Percentiles rank a stretch among this genome's conserved stretches.
phyloP scores from a whole-genome alignment of 768 basidiomycete genomes.

The Russula griseocarnosa region DNA sequence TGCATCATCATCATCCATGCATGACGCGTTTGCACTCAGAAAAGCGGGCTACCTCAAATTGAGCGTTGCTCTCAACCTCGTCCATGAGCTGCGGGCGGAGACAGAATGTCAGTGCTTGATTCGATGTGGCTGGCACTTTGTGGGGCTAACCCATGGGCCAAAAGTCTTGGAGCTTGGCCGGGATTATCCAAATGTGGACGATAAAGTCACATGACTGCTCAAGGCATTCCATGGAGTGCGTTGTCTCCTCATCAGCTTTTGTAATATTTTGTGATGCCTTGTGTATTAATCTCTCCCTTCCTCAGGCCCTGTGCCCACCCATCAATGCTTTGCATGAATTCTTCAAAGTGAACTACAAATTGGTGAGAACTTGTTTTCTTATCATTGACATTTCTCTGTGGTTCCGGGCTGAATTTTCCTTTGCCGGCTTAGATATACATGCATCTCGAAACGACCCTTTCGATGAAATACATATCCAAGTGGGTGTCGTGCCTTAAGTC shows the following conservation, averaged over 20 bases:
- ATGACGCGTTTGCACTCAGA: slow-evolving; percentile 76
- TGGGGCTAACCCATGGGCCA: slow-evolving; percentile 12
- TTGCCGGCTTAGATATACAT: slow-evolving; percentile 6
- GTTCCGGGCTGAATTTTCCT: background rate
- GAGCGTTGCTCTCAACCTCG: slow-evolving; percentile 70
- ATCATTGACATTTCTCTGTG: background rate
- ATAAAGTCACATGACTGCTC: slow-evolving; percentile 47
- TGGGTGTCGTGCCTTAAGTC: background rate
- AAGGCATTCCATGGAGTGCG: slow-evolving; percentile 59
- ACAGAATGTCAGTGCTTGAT: slow-evolving; percentile 56
- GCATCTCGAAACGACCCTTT: slow-evolving; percentile 24
- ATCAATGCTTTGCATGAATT: slow-evolving; percentile 54
- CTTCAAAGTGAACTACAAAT: slow-evolving; percentile 66
- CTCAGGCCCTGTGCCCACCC: slow-evolving; percentile 63
- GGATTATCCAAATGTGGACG: slow-evolving; percentile 62
- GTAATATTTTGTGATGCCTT: background rate
- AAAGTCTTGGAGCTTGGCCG: slow-evolving; percentile 66
- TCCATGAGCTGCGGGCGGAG: slow-evolving; percentile 67
- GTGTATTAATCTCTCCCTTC: background rate
- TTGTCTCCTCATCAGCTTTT: background rate
- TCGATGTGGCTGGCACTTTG: background rate
- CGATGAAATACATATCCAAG: slow-evolving; percentile 20
- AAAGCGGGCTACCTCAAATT: slow-evolving; percentile 75
- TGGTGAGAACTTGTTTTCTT: slow-evolving; percentile 40
- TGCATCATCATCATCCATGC: too few species aligned